Evolutionary conservation across 768 basidiomycete species (phyloP), one percentile per base, ranked within the genome.

Genomic region (Boletus pseudo-olivaceus): DNA sequence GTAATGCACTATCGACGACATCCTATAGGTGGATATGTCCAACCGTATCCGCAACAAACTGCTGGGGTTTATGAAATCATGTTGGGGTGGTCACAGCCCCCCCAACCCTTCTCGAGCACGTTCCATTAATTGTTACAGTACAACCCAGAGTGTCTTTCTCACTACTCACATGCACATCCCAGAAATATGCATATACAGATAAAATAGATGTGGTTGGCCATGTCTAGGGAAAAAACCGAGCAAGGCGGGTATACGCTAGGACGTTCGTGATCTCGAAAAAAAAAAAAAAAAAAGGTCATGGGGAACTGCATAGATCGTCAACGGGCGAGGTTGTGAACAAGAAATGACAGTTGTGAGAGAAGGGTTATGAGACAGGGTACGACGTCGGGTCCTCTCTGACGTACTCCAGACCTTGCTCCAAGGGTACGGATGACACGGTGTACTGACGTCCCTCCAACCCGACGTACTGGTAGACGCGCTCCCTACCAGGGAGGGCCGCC

Each of bases 381-480:
- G 23, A 4, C 9, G 37, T 9, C 7, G 8, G 19, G 14, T 42
- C 45, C 29, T 38, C 46, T 5, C 32, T 5, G 5, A 38, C 11
- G 8, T 3, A 19, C 17, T 57, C 62, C 0, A 44, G 10, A 38
- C 35, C 47, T 6, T 37, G 53, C 19, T 53, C 55, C 7, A 23
- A 11, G 15, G 50, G 41, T 17, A 26, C 0, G 1, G 49, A 11
- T 10, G 55, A 12, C 9, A 33, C 26, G 0, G 17, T 37, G 15
- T 49, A 17, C 17, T 3, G 46, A 33, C 23, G 37, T 1, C 14
- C 12, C 40, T 66, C 64, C 59, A 53, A 3, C 17, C 68, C 69
- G n/a, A 69, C 68, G 44, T 70, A 69, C n/a, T 70, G 57, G 49
- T 69, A 68, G 4, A 71, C 69, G 10, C 58, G 57, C 8, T 67